A percentile compares a stretch with the other conserved stretches of the same genome.
Evolutionary conservation across 371 early-diverging fungal genomes (phyloP).

Genomic region (Coemansia sp.): DNA sequence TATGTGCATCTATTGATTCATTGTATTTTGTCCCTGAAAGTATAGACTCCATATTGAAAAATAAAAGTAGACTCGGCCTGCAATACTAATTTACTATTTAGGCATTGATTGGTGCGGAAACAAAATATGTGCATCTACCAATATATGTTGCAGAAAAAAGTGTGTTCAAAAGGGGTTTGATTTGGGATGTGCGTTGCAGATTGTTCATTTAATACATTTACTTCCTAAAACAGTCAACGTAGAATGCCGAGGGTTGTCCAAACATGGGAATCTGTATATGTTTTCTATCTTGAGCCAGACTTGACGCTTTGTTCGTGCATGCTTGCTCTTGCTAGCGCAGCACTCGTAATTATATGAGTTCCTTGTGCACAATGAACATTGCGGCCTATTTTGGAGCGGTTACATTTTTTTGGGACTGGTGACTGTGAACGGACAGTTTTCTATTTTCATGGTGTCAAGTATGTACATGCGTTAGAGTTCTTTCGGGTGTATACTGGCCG

Average conservation of each 20-base stretch:
- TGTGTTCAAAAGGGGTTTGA: not conserved
- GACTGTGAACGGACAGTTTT: no score
- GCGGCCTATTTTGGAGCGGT: not conserved
- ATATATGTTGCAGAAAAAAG: not conserved
- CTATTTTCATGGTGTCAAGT: no score
- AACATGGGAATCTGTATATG: not conserved
- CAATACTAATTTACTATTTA: not conserved
- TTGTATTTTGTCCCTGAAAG: not conserved
- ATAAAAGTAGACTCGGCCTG: not conserved
- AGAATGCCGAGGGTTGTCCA: not conserved
- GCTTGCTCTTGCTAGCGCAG: no score
- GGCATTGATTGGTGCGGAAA: not conserved
- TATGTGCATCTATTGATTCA: not conserved
- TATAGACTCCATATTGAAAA: not conserved
- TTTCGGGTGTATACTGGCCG: not conserved
- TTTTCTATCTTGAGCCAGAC: not conserved
- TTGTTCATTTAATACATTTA: constrained; percentile 10
- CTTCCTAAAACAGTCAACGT: constrained; percentile 1
- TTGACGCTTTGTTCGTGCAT: no score
- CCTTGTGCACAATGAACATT: not conserved
- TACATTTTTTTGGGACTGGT: no score
- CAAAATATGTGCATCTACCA: not conserved
- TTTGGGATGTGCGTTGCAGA: constrained; percentile 1
- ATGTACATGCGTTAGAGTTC: no score
- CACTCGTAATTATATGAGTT: not conserved